Evolutionary conservation across 2,329 filamentous ascomycete genomes (phyloP).

Genomic region (Fusarium duplospermum): DNA sequence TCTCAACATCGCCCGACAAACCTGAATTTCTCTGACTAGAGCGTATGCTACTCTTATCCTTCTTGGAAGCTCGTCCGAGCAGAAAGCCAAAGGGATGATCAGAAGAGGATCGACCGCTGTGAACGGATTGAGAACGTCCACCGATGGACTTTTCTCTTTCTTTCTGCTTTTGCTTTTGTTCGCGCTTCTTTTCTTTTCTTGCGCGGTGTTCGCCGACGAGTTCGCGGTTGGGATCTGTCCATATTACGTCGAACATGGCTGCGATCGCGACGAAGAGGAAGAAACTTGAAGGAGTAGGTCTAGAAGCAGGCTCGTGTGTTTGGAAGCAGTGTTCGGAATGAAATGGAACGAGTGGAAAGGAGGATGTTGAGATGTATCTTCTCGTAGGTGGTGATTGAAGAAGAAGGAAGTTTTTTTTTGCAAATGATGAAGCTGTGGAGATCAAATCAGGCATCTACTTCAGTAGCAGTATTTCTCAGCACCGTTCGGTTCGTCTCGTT

Average conservation of each 20-base stretch:
- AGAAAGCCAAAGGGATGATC: slow-evolving; percentile 59
- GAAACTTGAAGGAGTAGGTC: background rate
- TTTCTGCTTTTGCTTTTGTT: slow-evolving; percentile 43
- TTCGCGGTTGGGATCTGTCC: slow-evolving; percentile 67
- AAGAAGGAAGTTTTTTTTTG: background rate
- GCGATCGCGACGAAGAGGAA: background rate
- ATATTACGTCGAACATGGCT: slow-evolving; percentile 69
- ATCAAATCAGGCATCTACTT: background rate
- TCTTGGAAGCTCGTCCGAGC: slow-evolving; percentile 49
- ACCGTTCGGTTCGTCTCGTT: background rate
- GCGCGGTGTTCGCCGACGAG: slow-evolving; percentile 64
- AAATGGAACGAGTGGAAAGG: background rate
- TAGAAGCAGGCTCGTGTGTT: too few relatives aligned
- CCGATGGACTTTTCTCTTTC: slow-evolving; percentile 38
- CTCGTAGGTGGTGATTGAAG: background rate
- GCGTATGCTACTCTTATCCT: slow-evolving; percentile 27
- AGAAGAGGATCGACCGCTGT: slow-evolving; percentile 56
- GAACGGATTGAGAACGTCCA: slow-evolving; percentile 54
- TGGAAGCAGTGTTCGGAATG: background rate
- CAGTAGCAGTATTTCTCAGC: background rate
- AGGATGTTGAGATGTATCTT: background rate
- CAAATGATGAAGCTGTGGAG: background rate
- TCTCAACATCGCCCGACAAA: slow-evolving; percentile 23
- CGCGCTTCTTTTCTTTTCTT: slow-evolving; percentile 57
- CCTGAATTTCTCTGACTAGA: slow-evolving; percentile 41